Percentiles rank a stretch among this genome's conserved stretches.
Evolutionary conservation across 495 filamentous ascomycete species (phyloP).

Genomic region (Aspergillus coremiiformis): DNA sequence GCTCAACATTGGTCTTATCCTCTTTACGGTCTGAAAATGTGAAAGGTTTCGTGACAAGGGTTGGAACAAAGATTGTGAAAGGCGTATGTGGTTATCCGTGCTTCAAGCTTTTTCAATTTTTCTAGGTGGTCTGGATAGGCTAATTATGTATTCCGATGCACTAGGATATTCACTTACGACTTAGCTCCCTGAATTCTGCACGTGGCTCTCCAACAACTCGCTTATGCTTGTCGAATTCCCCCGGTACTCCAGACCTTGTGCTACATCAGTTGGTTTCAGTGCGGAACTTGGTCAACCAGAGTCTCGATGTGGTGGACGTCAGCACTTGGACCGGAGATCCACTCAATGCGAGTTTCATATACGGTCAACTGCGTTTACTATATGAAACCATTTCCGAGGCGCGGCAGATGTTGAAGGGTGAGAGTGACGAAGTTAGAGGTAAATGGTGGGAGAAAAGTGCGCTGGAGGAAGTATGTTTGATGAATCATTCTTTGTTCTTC

Average conservation of each 20-base stretch:
- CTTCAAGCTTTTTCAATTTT: slow-evolving; percentile 1
- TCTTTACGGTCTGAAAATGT: slow-evolving; percentile 82
- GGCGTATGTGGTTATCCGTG: slow-evolving; percentile 46
- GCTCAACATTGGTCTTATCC: slow-evolving; percentile 79
- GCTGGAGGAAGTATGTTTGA: slow-evolving; percentile 40
- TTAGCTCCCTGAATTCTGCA: slow-evolving; percentile 41
- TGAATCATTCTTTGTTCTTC: not conserved
- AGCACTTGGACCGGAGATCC: slow-evolving; percentile 59
- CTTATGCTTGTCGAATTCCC: slow-evolving; percentile 45
- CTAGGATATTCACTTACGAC: slow-evolving; percentile 46
- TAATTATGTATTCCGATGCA: not conserved
- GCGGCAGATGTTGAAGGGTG: slow-evolving; percentile 41
- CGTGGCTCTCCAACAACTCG: slow-evolving; percentile 43
- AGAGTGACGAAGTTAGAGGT: slow-evolving; percentile 40
- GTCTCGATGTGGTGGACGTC: slow-evolving; percentile 71
- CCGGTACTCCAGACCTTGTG: slow-evolving; percentile 44
- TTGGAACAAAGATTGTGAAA: slow-evolving; percentile 69
- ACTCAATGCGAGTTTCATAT: slow-evolving; percentile 59
- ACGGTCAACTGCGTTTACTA: slow-evolving; percentile 70
- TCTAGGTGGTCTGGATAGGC: not conserved
- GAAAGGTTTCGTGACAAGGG: slow-evolving; percentile 82
- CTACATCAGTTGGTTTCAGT: slow-evolving; percentile 65
- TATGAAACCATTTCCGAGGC: slow-evolving; percentile 70
- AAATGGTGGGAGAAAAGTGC: slow-evolving; percentile 53
- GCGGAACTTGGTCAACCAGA: slow-evolving; percentile 64